These are phyloP conservation scores for Penicillium bovifimosum DNA, from an alignment of 495 filamentous ascomycete genomes.

Conservation along the genomic window DNA sequence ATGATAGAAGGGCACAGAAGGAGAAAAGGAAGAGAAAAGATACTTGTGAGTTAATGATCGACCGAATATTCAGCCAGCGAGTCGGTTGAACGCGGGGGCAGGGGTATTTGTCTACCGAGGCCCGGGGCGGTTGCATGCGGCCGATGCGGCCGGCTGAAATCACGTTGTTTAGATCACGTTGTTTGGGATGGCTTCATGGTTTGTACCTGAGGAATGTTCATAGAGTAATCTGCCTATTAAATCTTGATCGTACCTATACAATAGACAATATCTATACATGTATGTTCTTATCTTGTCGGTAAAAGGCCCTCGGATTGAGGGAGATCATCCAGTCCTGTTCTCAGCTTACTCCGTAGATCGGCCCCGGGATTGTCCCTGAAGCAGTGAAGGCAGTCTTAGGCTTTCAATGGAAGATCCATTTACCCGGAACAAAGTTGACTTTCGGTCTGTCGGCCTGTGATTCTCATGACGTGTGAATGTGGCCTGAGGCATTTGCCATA, in stretches of 20 bases:
- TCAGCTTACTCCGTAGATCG: background rate
- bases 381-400: no score
- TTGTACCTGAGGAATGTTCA: no score
- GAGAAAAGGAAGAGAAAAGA: background rate
- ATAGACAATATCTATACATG: background rate
- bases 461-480: background rate
- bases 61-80: conserved; percentile 1
- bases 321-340: background rate
- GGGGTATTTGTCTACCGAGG: conserved; percentile 20
- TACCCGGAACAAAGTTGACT: background rate
- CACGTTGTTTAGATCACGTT: no score
- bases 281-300: background rate
- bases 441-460: background rate
- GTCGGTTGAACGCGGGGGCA: conserved; percentile 35
- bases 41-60: conserved; percentile 7
- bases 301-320: background rate
- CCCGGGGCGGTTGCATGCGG: conserved; percentile 28
- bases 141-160: conserved; percentile 8
- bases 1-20: background rate
- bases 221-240: no score
- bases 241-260: no score
- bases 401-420: background rate
- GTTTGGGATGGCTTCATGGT: no score
- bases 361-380: background rate
- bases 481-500: conserved; percentile 1